Evolutionary conservation across 2,329 filamentous ascomycete species (phyloP).

Genomic region (Talaromyces marneffei): DNA sequence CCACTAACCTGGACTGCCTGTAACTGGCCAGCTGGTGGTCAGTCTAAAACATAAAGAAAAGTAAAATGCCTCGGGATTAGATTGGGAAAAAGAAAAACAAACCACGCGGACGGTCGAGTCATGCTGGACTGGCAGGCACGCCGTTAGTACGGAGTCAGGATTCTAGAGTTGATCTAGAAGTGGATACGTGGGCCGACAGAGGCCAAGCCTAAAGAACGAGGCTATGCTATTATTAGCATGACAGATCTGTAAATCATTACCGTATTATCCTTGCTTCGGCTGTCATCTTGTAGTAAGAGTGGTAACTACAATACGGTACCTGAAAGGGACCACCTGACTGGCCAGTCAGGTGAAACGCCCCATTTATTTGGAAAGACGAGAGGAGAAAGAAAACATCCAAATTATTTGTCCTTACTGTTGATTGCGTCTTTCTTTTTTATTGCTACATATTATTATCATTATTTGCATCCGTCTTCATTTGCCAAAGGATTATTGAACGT

Average conservation of each 20-base stretch:
- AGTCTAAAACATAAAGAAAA: background rate
- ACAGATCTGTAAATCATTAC: background rate
- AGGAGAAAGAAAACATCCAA: background rate
- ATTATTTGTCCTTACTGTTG: background rate
- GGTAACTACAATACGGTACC: background rate
- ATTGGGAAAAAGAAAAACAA: background rate
- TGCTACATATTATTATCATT: background rate
- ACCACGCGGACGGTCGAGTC: background rate
- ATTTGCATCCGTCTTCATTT: background rate
- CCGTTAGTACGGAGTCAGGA: too few relatives aligned
- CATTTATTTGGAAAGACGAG: background rate
- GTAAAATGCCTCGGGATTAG: background rate
- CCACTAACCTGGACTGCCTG: background rate
- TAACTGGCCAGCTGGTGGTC: background rate
- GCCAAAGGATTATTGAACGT: background rate
- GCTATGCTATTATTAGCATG: background rate
- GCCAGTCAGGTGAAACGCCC: constrained; percentile 1
- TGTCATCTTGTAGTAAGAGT: background rate
- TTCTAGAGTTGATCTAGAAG: background rate
- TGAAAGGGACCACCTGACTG: background rate
- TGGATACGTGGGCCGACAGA: too few relatives aligned
- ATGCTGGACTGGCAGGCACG: too few relatives aligned
- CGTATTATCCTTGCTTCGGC: background rate
- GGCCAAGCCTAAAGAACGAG: too few relatives aligned
- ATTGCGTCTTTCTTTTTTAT: too few relatives aligned